Percentiles rank a stretch among this genome's conserved stretches.
Evolutionary conservation across 805 yeast species (phyloP).

Genomic region (Candida taoyuanica): DNA sequence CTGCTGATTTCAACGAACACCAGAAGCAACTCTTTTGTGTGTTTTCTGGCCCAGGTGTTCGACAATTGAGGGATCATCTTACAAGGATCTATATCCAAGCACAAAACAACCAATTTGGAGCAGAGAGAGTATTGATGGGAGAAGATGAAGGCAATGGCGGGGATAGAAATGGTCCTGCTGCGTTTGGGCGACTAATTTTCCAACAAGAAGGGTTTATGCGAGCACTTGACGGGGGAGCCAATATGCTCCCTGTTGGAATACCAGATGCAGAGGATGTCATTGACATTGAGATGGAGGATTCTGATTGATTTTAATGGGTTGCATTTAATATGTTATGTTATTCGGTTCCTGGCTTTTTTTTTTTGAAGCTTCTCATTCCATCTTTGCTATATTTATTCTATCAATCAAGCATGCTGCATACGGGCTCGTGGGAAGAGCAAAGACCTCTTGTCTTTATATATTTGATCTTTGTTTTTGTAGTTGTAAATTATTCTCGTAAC

Average conservation of each 20-base stretch:
- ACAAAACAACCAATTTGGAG: neutral
- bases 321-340: slow-evolving; percentile 1
- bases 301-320: slow-evolving; percentile 2
- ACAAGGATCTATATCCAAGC: slow-evolving; percentile 29
- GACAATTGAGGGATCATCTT: slow-evolving; percentile 65
- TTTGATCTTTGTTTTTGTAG: too few species aligned
- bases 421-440: too few species aligned
- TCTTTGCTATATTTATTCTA: too few species aligned
- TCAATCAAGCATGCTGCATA: too few species aligned
- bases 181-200: slow-evolving; percentile 3
- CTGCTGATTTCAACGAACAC: slow-evolving; percentile 82
- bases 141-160: neutral
- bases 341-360: too few species aligned
- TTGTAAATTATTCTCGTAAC: too few species aligned
- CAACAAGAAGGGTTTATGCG: neutral
- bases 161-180: slow-evolving; percentile 1
- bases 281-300: slow-evolving; percentile 6
- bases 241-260: neutral
- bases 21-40: slow-evolving; percentile 89
- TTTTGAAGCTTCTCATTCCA: too few species aligned
- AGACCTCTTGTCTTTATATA: too few species aligned
- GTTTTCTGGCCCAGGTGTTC: slow-evolving; percentile 87
- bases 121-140: neutral
- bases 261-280: slow-evolving; percentile 5
- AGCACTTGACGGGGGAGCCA: neutral